Evolutionary conservation across 108 stramenopile genomes (phyloP).

Genomic region (Skeletonema tropicum): DNA sequence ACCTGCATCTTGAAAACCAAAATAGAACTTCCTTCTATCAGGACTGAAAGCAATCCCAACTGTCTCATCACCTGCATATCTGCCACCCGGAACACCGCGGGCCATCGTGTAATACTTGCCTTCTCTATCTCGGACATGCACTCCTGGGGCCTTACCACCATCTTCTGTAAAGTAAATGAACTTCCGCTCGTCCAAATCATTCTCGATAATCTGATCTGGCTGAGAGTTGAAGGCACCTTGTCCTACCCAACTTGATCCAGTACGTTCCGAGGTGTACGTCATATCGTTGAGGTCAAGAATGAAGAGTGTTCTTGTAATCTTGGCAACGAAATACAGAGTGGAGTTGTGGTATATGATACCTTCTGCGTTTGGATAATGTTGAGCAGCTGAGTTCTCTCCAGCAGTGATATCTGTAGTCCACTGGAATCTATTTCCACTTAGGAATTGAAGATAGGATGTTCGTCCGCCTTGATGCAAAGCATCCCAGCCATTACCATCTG

Average conservation of each 20-base stretch:
- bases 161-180: slow-evolving; percentile 7
- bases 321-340: slow-evolving; percentile 49
- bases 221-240: slow-evolving; percentile 55
- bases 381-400: slow-evolving; percentile 10
- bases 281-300: slow-evolving; percentile 46
- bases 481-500: slow-evolving; percentile 7
- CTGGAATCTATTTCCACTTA: background rate
- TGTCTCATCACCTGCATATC: slow-evolving; percentile 7
- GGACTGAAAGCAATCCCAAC: slow-evolving; percentile 11
- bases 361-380: slow-evolving; percentile 32
- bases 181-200: background rate
- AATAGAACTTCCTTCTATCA: slow-evolving; percentile 8
- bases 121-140: background rate
- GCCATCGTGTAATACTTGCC: background rate
- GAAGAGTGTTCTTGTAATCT: slow-evolving; percentile 33
- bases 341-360: slow-evolving; percentile 53
- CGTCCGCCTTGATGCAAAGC: slow-evolving; percentile 1
- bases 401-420: slow-evolving; percentile 14
- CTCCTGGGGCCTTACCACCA: background rate
- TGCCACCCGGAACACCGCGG: background rate
- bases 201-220: slow-evolving; percentile 25
- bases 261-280: slow-evolving; percentile 38
- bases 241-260: slow-evolving; percentile 8
- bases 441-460: background rate
- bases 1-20: slow-evolving; percentile 4